Evolutionary conservation across 2,329 filamentous ascomycete genomes (phyloP), one percentile per base, ranked within the genome.

Genomic region (Arthrinium phaeospermum): DNA sequence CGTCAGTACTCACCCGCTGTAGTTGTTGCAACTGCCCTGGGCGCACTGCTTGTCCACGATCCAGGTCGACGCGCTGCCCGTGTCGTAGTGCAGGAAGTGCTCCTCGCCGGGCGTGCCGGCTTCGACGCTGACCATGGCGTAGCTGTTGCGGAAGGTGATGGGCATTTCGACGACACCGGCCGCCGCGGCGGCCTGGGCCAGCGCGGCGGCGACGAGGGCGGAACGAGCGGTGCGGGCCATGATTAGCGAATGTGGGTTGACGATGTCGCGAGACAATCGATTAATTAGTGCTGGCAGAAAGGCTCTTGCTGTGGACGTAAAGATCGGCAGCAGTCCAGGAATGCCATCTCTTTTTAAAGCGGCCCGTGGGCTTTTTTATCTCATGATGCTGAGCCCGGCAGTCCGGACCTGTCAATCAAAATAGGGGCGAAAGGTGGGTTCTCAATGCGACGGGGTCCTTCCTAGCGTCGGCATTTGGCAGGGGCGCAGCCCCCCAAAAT

Each of bases 51-150:
- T 68, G 44, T 80, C 79, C 47, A 80, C 71, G 6, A 82, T 76
- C 81, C 82, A 83, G 0, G 81, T 70, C 0, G 81, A 79, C 1
- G 81, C 71, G 70, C 80, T 82, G 30, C 82, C 81, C 0, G 81
- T 83, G 73, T 83, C 81, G 71, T 82, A 82, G 14, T 76, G 72
- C 6, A 83, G 76, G 1, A 75, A 73, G 71, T 79, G 77, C 0
- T 71, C 73, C 67, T 78, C 74, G 13, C 74, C 49, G 0, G 82
- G 82, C 4, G 78, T 80, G 51, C 82, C 82, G 14, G 80, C 67
- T 45, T 74, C 67, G 53, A 71, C 69, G 14, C 74, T 71, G n/a
- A 75, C 74, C 27, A 70, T 27, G 19, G 72, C 61, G 47, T 69
- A 69, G 16, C 24, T 49, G 27, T 69, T 69, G 30, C 47, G 45